Conservation (phyloP, 345 rosid genomes). For the Microthlaspi erraticum region DNA sequence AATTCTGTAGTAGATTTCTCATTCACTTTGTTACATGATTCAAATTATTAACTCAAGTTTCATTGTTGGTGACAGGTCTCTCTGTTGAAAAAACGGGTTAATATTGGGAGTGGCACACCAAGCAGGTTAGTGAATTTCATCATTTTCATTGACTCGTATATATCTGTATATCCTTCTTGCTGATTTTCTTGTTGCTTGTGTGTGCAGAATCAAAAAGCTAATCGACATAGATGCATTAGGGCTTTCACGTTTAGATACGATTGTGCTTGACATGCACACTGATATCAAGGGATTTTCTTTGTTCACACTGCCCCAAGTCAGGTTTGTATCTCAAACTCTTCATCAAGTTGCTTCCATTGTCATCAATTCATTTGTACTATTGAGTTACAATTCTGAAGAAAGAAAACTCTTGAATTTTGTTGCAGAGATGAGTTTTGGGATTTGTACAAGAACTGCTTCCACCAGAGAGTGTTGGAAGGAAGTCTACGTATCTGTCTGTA, state of each 20-base stretch:
- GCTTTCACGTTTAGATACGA: conserved; percentile 64
- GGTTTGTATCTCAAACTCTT: conserved; percentile 50
- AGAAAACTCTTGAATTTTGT: background rate
- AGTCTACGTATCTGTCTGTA: conserved; percentile 65
- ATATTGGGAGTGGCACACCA: conserved; percentile 89
- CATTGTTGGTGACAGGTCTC: conserved; percentile 57
- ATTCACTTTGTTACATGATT: background rate
- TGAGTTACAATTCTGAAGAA: conserved; percentile 6
- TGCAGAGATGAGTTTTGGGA: conserved; percentile 94
- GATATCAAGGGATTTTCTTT: conserved; percentile 85
- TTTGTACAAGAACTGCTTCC: conserved; percentile 73
- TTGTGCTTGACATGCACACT: conserved; percentile 65
- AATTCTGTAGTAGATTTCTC: conserved; percentile 9
- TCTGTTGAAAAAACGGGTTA: conserved; percentile 71
- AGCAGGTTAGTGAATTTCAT: conserved; percentile 59
- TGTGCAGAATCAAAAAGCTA: conserved; percentile 72
- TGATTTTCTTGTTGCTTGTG: conserved; percentile 3
- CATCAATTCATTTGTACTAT: background rate
- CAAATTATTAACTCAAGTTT: conserved; percentile 2
- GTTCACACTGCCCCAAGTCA: conserved; percentile 88
- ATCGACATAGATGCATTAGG: conserved; percentile 81
- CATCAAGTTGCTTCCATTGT: background rate
- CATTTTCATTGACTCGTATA: background rate
- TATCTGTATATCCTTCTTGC: background rate
- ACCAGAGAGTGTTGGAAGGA: conserved; percentile 60